Conservation (phyloP, 805 yeast genomes). For the Pichia kluyveri region DNA sequence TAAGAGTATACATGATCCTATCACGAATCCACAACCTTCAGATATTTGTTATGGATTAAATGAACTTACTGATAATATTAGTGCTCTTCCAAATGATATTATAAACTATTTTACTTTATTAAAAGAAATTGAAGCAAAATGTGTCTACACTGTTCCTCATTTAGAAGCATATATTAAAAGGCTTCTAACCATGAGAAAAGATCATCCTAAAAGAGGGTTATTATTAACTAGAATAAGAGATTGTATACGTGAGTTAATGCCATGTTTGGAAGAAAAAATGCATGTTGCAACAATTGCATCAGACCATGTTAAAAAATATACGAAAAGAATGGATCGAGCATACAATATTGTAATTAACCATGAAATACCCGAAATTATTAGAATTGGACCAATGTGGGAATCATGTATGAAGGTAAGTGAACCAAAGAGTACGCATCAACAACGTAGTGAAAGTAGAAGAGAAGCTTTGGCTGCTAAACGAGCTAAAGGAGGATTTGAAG, state of each 20-base stretch:
- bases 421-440: slow-evolving; percentile 60
- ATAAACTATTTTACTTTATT: slow-evolving; percentile 78
- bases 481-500: slow-evolving; percentile 31
- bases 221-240: slow-evolving; percentile 33
- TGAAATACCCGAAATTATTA: slow-evolving; percentile 75
- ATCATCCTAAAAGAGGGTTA: slow-evolving; percentile 29
- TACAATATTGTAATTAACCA: slow-evolving; percentile 62
- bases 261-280: slow-evolving; percentile 93
- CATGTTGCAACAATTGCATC: slow-evolving; percentile 90
- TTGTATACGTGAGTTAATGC: slow-evolving; percentile 62
- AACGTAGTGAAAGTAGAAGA: slow-evolving; percentile 72
- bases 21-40: slow-evolving; percentile 15
- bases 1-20: neutral
- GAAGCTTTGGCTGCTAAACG: slow-evolving; percentile 89
- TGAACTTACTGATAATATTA: slow-evolving; percentile 84
- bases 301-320: slow-evolving; percentile 61
- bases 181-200: slow-evolving; percentile 33
- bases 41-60: slow-evolving; percentile 76
- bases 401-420: slow-evolving; percentile 73
- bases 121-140: slow-evolving; percentile 92
- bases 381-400: slow-evolving; percentile 75
- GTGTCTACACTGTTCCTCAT: slow-evolving; percentile 64
- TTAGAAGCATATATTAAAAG: slow-evolving; percentile 45
- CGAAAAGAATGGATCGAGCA: slow-evolving; percentile 70
- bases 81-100: slow-evolving; percentile 79